A percentile compares a stretch with the other conserved stretches of the same genome.
Evolutionary conservation across 495 filamentous ascomycete genomes (phyloP).

Genomic region (Aspergillus sparsus): DNA sequence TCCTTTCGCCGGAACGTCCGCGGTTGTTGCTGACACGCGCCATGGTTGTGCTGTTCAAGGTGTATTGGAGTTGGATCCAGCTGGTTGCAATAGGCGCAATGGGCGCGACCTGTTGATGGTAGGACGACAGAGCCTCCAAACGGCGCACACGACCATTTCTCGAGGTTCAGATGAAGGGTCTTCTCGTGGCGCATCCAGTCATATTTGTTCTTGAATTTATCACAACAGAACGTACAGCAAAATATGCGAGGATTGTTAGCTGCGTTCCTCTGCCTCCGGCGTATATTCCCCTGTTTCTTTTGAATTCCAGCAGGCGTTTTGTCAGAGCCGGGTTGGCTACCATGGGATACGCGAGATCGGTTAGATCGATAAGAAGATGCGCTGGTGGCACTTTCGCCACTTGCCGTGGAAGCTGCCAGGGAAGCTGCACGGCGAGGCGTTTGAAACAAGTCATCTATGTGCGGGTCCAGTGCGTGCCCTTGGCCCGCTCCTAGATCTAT

Average conservation of each 20-base stretch:
- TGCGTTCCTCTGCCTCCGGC: not conserved
- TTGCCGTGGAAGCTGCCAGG: slow-evolving; percentile 9
- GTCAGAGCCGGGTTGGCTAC: not conserved
- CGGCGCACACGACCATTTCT: slow-evolving; percentile 73
- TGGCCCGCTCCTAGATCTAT: not conserved
- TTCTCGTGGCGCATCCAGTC: slow-evolving; percentile 84
- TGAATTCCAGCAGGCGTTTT: not conserved
- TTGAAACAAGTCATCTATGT: too few relatives aligned
- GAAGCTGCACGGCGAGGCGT: slow-evolving; percentile 2
- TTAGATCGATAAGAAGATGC: slow-evolving; percentile 23
- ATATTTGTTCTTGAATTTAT: slow-evolving; percentile 76
- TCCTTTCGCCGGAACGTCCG: slow-evolving; percentile 82
- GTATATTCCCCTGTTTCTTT: slow-evolving; percentile 10
- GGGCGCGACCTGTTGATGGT: slow-evolving; percentile 53
- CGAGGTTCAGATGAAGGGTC: slow-evolving; percentile 72
- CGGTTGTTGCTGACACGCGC: slow-evolving; percentile 62
- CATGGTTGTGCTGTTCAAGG: slow-evolving; percentile 55
- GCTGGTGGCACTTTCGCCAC: slow-evolving; percentile 20
- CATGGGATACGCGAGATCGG: slow-evolving; percentile 16
- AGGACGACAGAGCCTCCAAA: slow-evolving; percentile 44
- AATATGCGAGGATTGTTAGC: slow-evolving; percentile 18
- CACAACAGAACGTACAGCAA: slow-evolving; percentile 76
- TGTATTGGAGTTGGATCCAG: slow-evolving; percentile 25
- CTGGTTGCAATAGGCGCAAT: slow-evolving; percentile 30
- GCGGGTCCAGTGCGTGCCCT: too few relatives aligned